Evolutionary conservation across 129 eudicot species (phyloP).

Genomic region (sunflower (Helianthus annuus)): HanXRQr2.0-SUNRISE NC_035448.2:181549461-181549960

Average conservation of each 20-base stretch:
- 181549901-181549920: too few relatives aligned
- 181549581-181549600: background rate
- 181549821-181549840: conserved; percentile 97
- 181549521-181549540: conserved; percentile 87
- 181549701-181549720: conserved; percentile 93
- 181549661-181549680: conserved; percentile 46
- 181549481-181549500: background rate
- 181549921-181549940: too few relatives aligned
- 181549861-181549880: conserved; percentile 71
- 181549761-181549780: background rate
- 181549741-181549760: background rate
- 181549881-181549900: background rate
- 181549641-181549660: background rate
- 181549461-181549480: background rate
- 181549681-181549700: conserved; percentile 99
- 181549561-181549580: conserved; percentile 20
- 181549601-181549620: background rate
- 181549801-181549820: conserved; percentile 58
- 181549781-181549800: conserved; percentile 1
- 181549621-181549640: background rate
- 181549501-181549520: conserved; percentile 81
- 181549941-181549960: too few relatives aligned
- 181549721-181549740: conserved; percentile 61
- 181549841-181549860: conserved; percentile 82
- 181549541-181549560: conserved; percentile 96